Percentiles rank a stretch among this genome's conserved stretches.
These are phyloP conservation scores for Cinnamomum micranthum DNA, from an alignment of 164 flowering plant genomes.

Conservation along the genomic window DNA sequence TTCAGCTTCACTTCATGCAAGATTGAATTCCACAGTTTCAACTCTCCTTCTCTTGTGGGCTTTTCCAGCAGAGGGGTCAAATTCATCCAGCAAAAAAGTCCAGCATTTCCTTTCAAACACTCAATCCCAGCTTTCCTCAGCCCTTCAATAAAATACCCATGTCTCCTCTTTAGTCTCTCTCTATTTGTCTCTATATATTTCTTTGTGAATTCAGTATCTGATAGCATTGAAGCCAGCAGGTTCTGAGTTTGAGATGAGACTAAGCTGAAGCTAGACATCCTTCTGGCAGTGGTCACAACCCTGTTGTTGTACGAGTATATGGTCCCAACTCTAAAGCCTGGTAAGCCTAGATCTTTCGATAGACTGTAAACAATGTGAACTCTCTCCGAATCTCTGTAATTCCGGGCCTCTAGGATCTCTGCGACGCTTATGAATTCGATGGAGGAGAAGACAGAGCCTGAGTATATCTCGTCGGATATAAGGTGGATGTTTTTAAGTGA, in stretches of 20 bases:
- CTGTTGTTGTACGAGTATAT: constrained; percentile 82
- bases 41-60: constrained; percentile 52
- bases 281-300: constrained; percentile 78
- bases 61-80: constrained; percentile 57
- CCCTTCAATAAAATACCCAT: constrained; percentile 59
- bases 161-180: constrained; percentile 57
- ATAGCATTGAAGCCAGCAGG: constrained; percentile 70
- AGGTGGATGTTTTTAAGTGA: constrained; percentile 72
- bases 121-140: constrained; percentile 60
- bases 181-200: constrained; percentile 60
- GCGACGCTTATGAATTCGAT: constrained; percentile 71
- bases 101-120: constrained; percentile 79
- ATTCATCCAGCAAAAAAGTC: constrained; percentile 92
- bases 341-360: constrained; percentile 87
- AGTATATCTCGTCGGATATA: constrained; percentile 89
- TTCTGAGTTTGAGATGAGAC: constrained; percentile 85
- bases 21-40: constrained; percentile 58
- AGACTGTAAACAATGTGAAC: constrained; percentile 93
- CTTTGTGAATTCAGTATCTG: constrained; percentile 47
- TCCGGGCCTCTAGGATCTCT: constrained; percentile 44
- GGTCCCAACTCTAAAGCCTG: constrained; percentile 85
- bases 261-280: constrained; percentile 88
- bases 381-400: constrained; percentile 45
- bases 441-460: constrained; percentile 68
- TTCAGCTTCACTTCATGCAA: constrained; percentile 65